Percentiles rank a stretch among this genome's conserved stretches.
Conservation (phyloP, 2,329 filamentous ascomycete genomes). For the Microdochium paspali region DNA sequence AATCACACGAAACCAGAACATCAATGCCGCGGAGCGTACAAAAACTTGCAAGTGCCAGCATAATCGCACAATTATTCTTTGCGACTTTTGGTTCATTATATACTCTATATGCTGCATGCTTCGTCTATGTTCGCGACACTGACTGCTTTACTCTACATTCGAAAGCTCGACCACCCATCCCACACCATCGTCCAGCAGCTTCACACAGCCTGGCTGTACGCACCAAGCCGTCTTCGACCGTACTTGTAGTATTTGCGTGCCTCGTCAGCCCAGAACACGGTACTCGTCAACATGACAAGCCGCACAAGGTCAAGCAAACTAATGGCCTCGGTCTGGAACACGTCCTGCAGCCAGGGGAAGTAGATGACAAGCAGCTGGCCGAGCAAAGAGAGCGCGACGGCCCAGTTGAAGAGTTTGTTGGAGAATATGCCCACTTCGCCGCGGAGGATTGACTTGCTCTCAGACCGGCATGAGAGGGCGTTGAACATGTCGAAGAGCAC, state of each 20-base stretch:
- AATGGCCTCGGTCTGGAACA: conserved; percentile 92
- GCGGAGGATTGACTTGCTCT: conserved; percentile 77
- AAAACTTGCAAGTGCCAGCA: too few species aligned
- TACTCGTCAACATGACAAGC: conserved; percentile 69
- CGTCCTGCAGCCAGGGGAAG: conserved; percentile 82
- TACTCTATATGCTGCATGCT: not conserved
- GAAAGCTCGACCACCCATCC: too few species aligned
- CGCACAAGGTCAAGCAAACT: conserved; percentile 63
- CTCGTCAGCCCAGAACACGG: conserved; percentile 94
- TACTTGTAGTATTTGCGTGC: conserved; percentile 69
- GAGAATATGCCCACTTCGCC: conserved; percentile 77
- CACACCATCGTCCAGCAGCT: not conserved
- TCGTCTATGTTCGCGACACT: too few species aligned
- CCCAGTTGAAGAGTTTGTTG: conserved; percentile 95
- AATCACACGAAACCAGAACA: too few species aligned
- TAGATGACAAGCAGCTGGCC: conserved; percentile 92
- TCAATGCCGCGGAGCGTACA: too few species aligned
- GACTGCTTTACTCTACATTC: too few species aligned
- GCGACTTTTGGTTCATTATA: too few species aligned
- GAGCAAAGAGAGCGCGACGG: conserved; percentile 72
- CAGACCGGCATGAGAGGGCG: conserved; percentile 83
- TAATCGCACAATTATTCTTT: too few species aligned
- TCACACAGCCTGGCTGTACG: conserved; percentile 59
- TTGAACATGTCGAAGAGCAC: conserved; percentile 99
- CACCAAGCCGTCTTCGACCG: conserved; percentile 43